Conservation (phyloP, 225 moss, liverwort and hornwort genomes). For the Rhytidiadelphus loreus region DNA sequence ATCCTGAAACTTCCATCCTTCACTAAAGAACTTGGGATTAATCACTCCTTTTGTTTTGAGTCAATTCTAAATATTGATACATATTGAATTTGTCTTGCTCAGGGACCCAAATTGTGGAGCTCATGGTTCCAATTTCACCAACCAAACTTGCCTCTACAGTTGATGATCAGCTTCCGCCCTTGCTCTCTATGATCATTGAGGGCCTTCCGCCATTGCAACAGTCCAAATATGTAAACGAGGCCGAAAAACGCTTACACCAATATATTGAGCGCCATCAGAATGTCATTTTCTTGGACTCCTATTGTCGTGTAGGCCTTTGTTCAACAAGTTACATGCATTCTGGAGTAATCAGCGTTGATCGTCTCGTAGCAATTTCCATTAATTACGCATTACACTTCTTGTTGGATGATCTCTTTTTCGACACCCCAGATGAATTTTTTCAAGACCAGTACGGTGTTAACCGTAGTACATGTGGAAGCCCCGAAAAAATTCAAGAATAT, state of each 20-base stretch:
- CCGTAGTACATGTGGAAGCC: not conserved
- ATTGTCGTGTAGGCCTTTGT: not conserved
- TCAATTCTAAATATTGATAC: too few species aligned
- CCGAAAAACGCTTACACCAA: not conserved
- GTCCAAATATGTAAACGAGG: not conserved
- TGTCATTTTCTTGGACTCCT: not conserved
- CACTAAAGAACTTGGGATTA: too few species aligned
- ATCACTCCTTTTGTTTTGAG: too few species aligned
- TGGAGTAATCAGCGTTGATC: not conserved
- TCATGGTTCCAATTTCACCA: not conserved
- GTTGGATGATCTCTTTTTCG: not conserved
- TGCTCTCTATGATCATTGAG: not conserved
- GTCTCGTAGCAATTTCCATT: not conserved
- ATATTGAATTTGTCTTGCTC: not conserved
- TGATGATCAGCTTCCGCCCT: not conserved
- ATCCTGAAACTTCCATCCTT: too few species aligned
- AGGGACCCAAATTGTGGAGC: not conserved
- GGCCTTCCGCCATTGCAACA: not conserved
- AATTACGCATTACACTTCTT: not conserved
- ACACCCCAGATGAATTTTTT: not conserved
- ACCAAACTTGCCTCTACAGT: rapidly evolving
- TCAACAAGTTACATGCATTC: not conserved
- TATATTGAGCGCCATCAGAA: not conserved
- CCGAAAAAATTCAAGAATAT: not conserved
- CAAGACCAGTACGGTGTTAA: not conserved